Evolutionary conservation across 2,329 filamentous ascomycete genomes (phyloP).

Genomic region (Rasamsonia emersonii): DNA sequence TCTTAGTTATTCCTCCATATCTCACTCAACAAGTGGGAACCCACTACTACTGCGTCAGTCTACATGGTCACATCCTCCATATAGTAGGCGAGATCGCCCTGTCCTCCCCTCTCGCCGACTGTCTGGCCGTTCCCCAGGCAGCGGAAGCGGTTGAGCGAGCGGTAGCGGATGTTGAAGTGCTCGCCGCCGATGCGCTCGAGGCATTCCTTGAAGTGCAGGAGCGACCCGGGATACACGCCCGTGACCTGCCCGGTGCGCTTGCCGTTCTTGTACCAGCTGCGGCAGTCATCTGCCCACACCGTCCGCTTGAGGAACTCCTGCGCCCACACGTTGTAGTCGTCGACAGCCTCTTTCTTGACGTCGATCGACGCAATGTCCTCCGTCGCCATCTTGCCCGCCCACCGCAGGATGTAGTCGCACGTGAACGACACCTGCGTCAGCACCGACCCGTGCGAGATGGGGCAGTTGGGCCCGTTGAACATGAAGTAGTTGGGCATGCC

Average conservation of each 20-base stretch:
- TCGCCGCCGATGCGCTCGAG: conserved; percentile 6
- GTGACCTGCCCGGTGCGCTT: conserved; percentile 10
- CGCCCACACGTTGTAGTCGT: conserved; percentile 1
- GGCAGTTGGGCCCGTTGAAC: conserved; percentile 23
- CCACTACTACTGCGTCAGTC: too few species aligned
- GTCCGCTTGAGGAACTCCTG: conserved; percentile 1
- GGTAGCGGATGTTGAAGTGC: conserved; percentile 11
- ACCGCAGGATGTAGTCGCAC: neutral
- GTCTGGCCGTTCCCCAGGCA: conserved; percentile 12
- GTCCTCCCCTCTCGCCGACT: conserved; percentile 3
- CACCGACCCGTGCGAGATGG: conserved; percentile 28
- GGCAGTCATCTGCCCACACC: neutral
- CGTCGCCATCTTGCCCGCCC: neutral
- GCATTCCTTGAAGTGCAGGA: conserved; percentile 12
- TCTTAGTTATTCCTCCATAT: too few species aligned
- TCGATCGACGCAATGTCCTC: conserved; percentile 1
- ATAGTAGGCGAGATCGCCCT: conserved; percentile 1
- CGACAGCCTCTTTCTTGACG: conserved; percentile 1
- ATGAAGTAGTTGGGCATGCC: conserved; percentile 40
- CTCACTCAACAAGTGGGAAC: too few species aligned
- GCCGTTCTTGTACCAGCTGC: conserved; percentile 7
- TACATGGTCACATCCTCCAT: too few species aligned
- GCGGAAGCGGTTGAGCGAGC: conserved; percentile 8
- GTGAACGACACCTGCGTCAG: neutral
- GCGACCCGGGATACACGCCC: conserved; percentile 13